Evolutionary conservation across 495 filamentous ascomycete species (phyloP), one percentile per base, ranked within the genome.

Genomic region (Daldinia loculata): DNA sequence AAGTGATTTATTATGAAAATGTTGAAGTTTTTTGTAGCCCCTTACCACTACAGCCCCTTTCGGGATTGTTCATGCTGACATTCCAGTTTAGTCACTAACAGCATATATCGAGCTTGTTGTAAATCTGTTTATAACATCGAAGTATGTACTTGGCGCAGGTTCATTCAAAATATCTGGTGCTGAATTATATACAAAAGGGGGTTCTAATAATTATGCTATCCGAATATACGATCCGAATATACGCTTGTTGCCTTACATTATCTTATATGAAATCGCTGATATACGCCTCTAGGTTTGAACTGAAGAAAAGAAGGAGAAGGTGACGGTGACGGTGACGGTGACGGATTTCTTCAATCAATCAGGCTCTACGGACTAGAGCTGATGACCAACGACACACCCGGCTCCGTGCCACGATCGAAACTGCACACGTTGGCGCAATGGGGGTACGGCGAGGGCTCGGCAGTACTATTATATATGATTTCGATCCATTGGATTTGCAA

Each of bases 401-500:
- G 48, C 38, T 48, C 0, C 19, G 41, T 56, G 38, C 65, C 53
- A 15, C 6, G 6, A 41, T 77, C 75, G 56, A 77, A 24, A 22
- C 58, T 68, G 63, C 75, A 77, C 2, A 72, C 68, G 29, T 68
- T 77, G 58, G 64, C 50, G 70, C 75, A 77, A 53, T 52, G 52
- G 41, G n/a, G 12, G 60, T 26, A 57, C 14, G 24, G 17, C 14
- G 65, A 61, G 14, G 68, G 62, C 60, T 74, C 57, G 57, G 65
- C 78, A 1, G 82, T 83, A 8, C 64, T 84, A 72, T 94, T 94
- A 71, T 88, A 94, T 3, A 87, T 84, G 74, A 93, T 71, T 74
- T 93, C 90, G 48, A 93, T 85, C 85, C 89, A 93, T 75, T 93
- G 89, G 34, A 94, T 83, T 67, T 90, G 88, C 77, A 93, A 77